A percentile compares a stretch with the other conserved stretches of the same genome.
phyloP scores from a whole-genome alignment of 306 rosid species.

The Begonia masoniana region DNA sequence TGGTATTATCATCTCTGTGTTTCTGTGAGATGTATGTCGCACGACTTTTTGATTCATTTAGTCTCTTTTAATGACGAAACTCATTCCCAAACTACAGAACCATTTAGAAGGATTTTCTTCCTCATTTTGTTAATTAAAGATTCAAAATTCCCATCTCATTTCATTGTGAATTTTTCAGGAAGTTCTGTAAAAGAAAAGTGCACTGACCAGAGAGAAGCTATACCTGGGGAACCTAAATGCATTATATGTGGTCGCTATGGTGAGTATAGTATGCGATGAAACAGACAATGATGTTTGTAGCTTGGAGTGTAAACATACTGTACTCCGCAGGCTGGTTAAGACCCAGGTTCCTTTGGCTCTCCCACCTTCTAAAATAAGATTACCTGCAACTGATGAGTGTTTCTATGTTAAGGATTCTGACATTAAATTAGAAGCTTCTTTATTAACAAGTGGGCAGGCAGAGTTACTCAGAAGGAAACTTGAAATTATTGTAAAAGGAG shows the following conservation, averaged over 20 bases:
- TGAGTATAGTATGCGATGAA: slow-evolving; percentile 66
- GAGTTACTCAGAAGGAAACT: slow-evolving; percentile 46
- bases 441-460: slow-evolving; percentile 24
- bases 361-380: slow-evolving; percentile 16
- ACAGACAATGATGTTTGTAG: slow-evolving; percentile 82
- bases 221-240: slow-evolving; percentile 68
- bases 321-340: slow-evolving; percentile 28
- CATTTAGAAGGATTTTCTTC: no score
- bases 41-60: no score
- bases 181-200: slow-evolving; percentile 39
- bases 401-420: slow-evolving; percentile 46
- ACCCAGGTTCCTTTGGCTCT: slow-evolving; percentile 11
- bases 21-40: no score
- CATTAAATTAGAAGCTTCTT: slow-evolving; percentile 13
- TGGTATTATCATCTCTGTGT: no score
- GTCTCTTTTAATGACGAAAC: no score
- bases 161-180: slow-evolving; percentile 1
- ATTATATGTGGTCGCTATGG: slow-evolving; percentile 65
- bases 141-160: no score
- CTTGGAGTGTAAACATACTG: slow-evolving; percentile 61
- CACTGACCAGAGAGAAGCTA: slow-evolving; percentile 57
- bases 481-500: slow-evolving; percentile 51
- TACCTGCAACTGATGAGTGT: slow-evolving; percentile 59
- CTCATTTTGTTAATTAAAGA: no score
- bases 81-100: no score